Evolutionary conservation across 73 alveolate species (phyloP).

Genomic region (Tetrahymena elliotti): DNA sequence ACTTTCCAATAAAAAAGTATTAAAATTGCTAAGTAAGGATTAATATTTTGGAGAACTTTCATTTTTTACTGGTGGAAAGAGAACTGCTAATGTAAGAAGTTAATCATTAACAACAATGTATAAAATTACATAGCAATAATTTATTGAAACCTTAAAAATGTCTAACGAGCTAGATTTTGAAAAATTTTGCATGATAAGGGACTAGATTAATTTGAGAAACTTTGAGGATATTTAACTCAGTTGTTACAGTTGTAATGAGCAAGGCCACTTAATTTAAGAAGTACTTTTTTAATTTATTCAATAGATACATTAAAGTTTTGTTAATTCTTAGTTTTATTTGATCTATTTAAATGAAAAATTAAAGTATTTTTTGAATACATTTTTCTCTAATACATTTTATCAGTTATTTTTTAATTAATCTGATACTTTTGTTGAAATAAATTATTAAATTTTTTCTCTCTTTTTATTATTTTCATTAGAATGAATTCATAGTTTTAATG

Average conservation of each 20-base stretch:
- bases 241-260: neutral
- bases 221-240: neutral
- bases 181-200: neutral
- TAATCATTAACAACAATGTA: neutral
- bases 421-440: too few species aligned
- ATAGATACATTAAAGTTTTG: too few species aligned
- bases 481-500: too few species aligned
- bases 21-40: neutral
- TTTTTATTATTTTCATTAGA: too few species aligned
- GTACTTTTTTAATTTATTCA: too few species aligned
- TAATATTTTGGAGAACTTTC: neutral
- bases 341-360: too few species aligned
- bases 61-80: neutral
- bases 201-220: neutral
- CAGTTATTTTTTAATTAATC: too few species aligned
- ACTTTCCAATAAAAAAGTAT: neutral
- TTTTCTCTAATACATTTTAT: too few species aligned
- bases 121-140: neutral
- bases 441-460: too few species aligned
- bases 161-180: neutral
- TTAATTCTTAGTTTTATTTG: too few species aligned
- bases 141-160: neutral
- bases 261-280: neutral
- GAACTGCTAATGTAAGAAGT: neutral
- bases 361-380: too few species aligned